Base-by-base conservation (phyloP, 768 basidiomycete species). In the Mycena olivaceomarginata region DNA sequence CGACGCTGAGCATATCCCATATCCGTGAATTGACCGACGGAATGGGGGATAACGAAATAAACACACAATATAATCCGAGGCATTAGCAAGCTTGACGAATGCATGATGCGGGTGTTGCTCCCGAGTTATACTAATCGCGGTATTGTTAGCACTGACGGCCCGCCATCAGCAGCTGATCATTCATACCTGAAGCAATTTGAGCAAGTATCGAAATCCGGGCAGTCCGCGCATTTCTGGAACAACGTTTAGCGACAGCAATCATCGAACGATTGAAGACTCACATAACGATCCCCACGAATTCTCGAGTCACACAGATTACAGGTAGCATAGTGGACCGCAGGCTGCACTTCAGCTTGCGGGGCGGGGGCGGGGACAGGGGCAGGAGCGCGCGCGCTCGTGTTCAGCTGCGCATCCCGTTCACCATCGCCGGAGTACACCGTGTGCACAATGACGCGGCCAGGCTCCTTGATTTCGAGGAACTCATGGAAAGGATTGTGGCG, bases 201-300 rank as follows among this genome's bases (percentile, higher is more conserved):
- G 81, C 96, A 97, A 11, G 93, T 90, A 79, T 97, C 96, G 79
- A 93, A 97, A 81, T 97, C 95, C n/a, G 96, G 95, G 84, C 96
- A 97, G 72, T 86, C 82, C 11, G 93, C 74, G 80, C 95, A 96
- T 93, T 96, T 96, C 94, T 96, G 64, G 39, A 22, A n/a, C 40
- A 39, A 12, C 72, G n/a, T 2, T 62, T 43, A 70, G 45, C n/a
- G 12, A 68, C 70, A 72, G 77, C 18, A 65, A 53, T 51, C 41
- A 7, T 25, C 45, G 65, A 9, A 68, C 67, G 51, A 57, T 48
- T 68, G 66, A 70, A 15, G 51, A 72, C 94, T 85, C 81, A 96
- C 95, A 87, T 92, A 97, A 60, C 97, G 92, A 60, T 88, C 87
- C 2, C 96, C 97, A 39, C 84, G 79, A 79, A 98, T 95, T 3